A percentile compares a stretch with the other conserved stretches of the same genome.
phyloP scores from a whole-genome alignment of 1,284 basidiomycete genomes.

The Cryptococcus hybrid region DNA sequence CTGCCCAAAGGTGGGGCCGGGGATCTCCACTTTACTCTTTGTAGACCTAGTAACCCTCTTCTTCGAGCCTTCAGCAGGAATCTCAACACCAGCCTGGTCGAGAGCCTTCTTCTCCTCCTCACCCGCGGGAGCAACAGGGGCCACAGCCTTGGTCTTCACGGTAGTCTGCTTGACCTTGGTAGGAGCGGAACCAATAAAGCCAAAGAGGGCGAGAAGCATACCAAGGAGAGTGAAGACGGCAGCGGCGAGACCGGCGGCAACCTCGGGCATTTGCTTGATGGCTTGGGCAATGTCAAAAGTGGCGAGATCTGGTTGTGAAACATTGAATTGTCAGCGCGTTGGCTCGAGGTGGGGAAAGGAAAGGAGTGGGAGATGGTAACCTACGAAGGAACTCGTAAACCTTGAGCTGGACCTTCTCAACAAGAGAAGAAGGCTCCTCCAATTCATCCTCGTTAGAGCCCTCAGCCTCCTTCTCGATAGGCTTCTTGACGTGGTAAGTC shows the following conservation, averaged over 20 bases:
- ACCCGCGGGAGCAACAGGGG: conserved; percentile 3
- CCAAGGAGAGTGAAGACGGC: conserved; percentile 74
- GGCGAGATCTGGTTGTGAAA: conserved; percentile 23
- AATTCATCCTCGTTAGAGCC: conserved; percentile 55
- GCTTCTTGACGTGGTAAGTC: conserved; percentile 76
- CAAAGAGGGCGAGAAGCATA: conserved; percentile 74
- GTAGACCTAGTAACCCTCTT: conserved; percentile 35
- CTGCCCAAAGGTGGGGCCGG: no score
- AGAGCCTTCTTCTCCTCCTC: conserved; percentile 24
- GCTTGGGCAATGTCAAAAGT: conserved; percentile 55
- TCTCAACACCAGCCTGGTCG: conserved; percentile 25
- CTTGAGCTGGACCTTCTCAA: conserved; percentile 44
- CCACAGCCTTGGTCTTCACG: conserved; percentile 23
- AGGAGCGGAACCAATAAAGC: conserved; percentile 62
- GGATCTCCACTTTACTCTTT: conserved; percentile 13
- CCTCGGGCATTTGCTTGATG: conserved; percentile 79
- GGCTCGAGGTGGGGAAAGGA: not conserved
- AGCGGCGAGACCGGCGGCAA: conserved; percentile 70
- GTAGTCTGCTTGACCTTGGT: conserved; percentile 43
- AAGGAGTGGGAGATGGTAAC: conserved; percentile 6
- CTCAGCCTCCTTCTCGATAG: conserved; percentile 51
- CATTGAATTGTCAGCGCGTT: not conserved
- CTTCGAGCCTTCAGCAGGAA: conserved; percentile 31
- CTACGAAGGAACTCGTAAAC: conserved; percentile 47
- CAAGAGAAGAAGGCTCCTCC: conserved; percentile 26